phyloP scores from a whole-genome alignment of 2,329 filamentous ascomycete species.

The Calycina marina region DNA sequence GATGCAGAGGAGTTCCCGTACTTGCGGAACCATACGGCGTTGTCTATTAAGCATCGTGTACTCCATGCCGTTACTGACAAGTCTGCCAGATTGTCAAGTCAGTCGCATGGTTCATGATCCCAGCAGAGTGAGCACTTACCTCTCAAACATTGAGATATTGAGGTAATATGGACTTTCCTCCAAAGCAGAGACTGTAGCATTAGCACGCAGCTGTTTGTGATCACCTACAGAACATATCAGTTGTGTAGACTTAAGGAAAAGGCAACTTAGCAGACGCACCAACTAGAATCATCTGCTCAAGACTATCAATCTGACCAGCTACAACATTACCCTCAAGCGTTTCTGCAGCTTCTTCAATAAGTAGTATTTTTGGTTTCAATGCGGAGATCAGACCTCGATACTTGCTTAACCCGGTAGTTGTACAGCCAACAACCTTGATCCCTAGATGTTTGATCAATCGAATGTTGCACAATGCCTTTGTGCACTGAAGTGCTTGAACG shows the following conservation, averaged over 20 bases:
- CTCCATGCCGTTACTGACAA: slow-evolving; percentile 41
- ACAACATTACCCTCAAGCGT: slow-evolving; percentile 37
- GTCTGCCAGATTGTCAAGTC: too few relatives aligned
- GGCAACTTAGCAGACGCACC: too few relatives aligned
- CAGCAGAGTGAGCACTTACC: too few relatives aligned
- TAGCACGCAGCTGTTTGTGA: slow-evolving; percentile 51
- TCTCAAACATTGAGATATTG: too few relatives aligned
- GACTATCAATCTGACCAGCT: slow-evolving; percentile 42
- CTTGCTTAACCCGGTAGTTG: slow-evolving; percentile 56
- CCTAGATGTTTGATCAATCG: slow-evolving; percentile 46
- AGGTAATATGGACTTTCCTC: slow-evolving; percentile 42
- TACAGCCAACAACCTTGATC: slow-evolving; percentile 27
- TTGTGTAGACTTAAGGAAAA: too few relatives aligned
- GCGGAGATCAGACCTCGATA: slow-evolving; percentile 47
- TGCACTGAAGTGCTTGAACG: slow-evolving; percentile 9
- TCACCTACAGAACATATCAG: too few relatives aligned
- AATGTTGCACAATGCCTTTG: slow-evolving; percentile 15
- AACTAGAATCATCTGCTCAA: slow-evolving; percentile 52
- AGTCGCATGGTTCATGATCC: too few relatives aligned
- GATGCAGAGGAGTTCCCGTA: slow-evolving; percentile 36
- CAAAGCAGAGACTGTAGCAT: slow-evolving; percentile 39
- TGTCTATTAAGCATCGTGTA: slow-evolving; percentile 42
- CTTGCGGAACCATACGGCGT: slow-evolving; percentile 55
- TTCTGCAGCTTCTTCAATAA: slow-evolving; percentile 61
- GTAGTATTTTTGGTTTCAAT: slow-evolving; percentile 42